Base-by-base conservation (phyloP, 345 rosid genomes). In the Linum tenue region DNA sequence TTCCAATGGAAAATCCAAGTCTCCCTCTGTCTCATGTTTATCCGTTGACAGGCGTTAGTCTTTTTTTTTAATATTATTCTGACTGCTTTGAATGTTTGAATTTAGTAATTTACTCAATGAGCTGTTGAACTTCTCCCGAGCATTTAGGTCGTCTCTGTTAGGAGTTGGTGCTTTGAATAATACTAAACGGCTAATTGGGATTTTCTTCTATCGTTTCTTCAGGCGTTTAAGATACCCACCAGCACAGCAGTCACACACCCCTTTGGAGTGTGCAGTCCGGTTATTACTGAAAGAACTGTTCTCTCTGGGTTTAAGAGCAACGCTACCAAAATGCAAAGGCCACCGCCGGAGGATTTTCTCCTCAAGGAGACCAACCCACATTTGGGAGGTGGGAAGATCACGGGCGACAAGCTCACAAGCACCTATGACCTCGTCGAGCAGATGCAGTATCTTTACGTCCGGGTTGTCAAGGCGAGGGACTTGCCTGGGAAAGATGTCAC, bases 401-500 rank as follows among this genome's bases (percentile, higher is more conserved):
- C 89, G 36, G 86, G 89, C 16, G 92, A 90, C 73, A 90, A 86
- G 80, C 83, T 82, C 11, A 63, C 90, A 5, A 83, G 80, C 75
- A 94, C 95, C 3, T 90, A 90, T 64, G 97, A 94, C 56, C 83
- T 94, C 48, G 99, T 94, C 4, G 97, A 90, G 80, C 89, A 83
- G 81, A 94, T 90, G 97, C 87, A 83, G 43, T 94, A 73, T 74
- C 81, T 94, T 44, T 94, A 85, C 70, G 97, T 88, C 22, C 82
- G 77, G 71, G 99, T 94, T 8, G 99, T 94, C 3, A 94, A 90
- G 72, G 99, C 96, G 39, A 83, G 79, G 77, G 91, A 87, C 70
- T 87, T 94, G 31, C 99, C 99, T 0, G 83, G 67, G 15, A 94
- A 83, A 87, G 97, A 90, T 67, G 78, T 88, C 6, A 73, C 97